Base-by-base conservation (phyloP, 768 basidiomycete genomes). In the Boletus subcaerulescens region DNA sequence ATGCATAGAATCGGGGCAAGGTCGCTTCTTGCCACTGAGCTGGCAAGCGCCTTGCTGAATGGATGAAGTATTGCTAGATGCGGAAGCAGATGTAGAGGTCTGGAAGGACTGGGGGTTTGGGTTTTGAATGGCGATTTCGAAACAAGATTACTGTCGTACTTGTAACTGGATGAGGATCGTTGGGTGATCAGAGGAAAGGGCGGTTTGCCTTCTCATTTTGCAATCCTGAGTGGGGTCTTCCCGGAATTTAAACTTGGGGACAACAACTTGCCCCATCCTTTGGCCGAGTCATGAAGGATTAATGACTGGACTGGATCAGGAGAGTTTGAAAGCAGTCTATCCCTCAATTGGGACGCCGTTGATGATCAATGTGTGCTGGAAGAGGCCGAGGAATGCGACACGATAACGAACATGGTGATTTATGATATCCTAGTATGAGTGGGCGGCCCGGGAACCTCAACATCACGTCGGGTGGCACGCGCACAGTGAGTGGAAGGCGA, bases 81-180 rank as follows among this genome's bases (percentile, higher is more conserved):
- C 33, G 14, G 60, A 64, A 0, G 66, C 57, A 10, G 49, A 40
- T 15, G 53, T 36, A 17, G 60, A 64, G 0, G 66, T 54, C 42
- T 57, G 4, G n/a, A 70, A 32, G 81, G 76, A 17, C 77, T 75
- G 45, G 83, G 77, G 22, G 82, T 76, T 56, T 84, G 82, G 3
- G 82, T 82, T 63, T 87, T 89, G 76, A 93, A 93, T 11, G 91
- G 91, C 13, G 91, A 93, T 61, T 91, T 91, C 26, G 87, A 85
- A 17, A 93, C 91, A 52, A 92, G 84, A 65, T 87, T 85, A 67
- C 85, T 89, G 62, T 76, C 80, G 70, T 90, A 89, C 60, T 81
- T 86, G 73, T 86, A 93, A 70, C 88, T 91, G 40, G 84, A 86
- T 8, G 88, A 91, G 15, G 82, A 78, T 40, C 91, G 80, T 32